Percentiles rank a stretch among this genome's conserved stretches.
These are phyloP conservation scores for Ophiorrhiza pumila DNA, from an alignment of 257 asterid genomes.

Conservation along the genomic window DNA sequence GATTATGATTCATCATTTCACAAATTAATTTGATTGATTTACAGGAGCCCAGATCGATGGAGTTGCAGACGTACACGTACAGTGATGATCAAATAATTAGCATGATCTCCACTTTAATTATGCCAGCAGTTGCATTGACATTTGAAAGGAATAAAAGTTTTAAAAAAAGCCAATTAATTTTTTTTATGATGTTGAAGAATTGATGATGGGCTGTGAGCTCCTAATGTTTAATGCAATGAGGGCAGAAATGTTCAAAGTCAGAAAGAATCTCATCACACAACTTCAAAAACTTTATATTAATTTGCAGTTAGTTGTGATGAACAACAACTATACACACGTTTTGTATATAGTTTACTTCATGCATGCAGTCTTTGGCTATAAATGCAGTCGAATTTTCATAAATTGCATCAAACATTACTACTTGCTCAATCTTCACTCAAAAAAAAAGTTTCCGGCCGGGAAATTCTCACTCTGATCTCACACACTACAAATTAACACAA, in stretches of 20 bases:
- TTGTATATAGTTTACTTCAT: neutral
- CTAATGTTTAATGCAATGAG: neutral
- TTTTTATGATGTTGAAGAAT: neutral
- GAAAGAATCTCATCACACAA: neutral
- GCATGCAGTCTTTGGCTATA: neutral
- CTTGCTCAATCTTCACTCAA: neutral
- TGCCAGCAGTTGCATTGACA: neutral
- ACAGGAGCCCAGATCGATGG: no score
- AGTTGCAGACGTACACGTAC: no score
- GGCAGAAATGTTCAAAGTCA: conserved; percentile 16
- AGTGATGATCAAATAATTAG: no score
- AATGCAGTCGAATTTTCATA: neutral
- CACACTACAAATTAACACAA: neutral
- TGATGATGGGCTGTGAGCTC: neutral
- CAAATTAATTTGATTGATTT: no score
- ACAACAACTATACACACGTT: neutral
- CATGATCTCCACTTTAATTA: no score
- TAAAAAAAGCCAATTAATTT: no score
- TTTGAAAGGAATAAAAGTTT: neutral
- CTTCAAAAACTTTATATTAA: neutral
- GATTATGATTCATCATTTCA: no score
- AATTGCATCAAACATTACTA: neutral
- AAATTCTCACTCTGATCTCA: neutral
- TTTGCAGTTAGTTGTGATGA: neutral
- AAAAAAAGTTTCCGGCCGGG: neutral